Evolutionary conservation across 192 early-diverging fungal species (phyloP).

Genomic region (Allomyces macrogynus): DNA sequence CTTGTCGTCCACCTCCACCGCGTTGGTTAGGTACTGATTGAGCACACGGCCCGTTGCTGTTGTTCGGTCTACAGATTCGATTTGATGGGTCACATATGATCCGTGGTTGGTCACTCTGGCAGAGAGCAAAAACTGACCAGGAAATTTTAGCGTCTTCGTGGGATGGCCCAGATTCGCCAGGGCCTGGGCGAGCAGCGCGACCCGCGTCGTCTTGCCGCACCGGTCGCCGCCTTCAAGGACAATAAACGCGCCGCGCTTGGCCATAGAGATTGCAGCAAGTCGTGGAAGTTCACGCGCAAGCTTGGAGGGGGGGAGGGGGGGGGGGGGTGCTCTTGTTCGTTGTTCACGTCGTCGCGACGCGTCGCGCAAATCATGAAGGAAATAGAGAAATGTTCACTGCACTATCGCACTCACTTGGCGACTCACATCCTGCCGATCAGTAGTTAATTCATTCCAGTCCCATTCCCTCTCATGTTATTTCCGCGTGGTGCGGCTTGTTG

Average conservation of each 20-base stretch:
- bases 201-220: constrained; percentile 81
- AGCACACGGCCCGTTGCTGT: constrained; percentile 85
- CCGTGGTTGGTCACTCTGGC: constrained; percentile 1
- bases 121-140: constrained; percentile 28
- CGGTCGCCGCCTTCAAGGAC: constrained; percentile 88
- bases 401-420: no score
- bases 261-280: constrained; percentile 6
- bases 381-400: no score
- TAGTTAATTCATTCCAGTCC: no score
- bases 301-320: no score
- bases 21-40: constrained; percentile 54
- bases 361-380: no score
- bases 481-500: no score
- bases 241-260: constrained; percentile 63
- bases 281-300: no score
- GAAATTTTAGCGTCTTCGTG: constrained; percentile 55
- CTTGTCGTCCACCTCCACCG: constrained; percentile 49
- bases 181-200: constrained; percentile 35
- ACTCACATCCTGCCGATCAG: no score
- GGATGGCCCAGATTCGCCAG: constrained; percentile 21
- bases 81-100: neutral
- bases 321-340: no score
- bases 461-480: no score
- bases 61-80: constrained; percentile 42
- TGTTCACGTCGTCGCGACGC: no score